Percentiles rank a stretch among this genome's conserved stretches.
Conservation (phyloP, 108 stramenopile genomes). For the Pelagomonas calceolata region DNA sequence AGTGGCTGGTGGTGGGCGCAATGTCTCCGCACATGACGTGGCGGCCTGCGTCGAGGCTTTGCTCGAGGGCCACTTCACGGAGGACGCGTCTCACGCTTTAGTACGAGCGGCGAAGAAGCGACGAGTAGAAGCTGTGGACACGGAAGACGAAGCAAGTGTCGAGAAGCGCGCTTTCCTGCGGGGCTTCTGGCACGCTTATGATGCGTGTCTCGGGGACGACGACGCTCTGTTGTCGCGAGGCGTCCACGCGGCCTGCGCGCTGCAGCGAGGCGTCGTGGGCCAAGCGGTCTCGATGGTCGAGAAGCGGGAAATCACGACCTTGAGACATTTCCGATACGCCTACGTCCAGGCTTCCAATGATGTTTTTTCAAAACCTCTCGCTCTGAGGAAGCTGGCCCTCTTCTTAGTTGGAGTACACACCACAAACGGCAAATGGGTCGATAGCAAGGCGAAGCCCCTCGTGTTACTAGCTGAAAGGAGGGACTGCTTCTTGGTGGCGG, state of each 20-base stretch:
- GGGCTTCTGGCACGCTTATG: constrained; percentile 37
- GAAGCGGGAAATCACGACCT: constrained; percentile 17
- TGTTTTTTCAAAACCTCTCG: constrained; percentile 65
- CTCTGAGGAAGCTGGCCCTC: constrained; percentile 58
- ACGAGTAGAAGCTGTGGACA: too few relatives aligned
- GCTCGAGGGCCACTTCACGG: not conserved
- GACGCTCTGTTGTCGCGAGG: constrained; percentile 21
- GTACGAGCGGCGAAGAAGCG: too few relatives aligned
- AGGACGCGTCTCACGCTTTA: not conserved
- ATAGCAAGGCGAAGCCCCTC: constrained; percentile 64
- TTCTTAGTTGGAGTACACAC: constrained; percentile 78
- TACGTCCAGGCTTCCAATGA: constrained; percentile 16
- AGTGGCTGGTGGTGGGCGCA: not conserved
- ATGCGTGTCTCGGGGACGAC: constrained; percentile 20
- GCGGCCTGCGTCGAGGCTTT: constrained; percentile 12
- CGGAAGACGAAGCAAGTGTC: constrained; percentile 2
- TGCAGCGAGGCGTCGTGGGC: constrained; percentile 27
- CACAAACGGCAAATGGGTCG: constrained; percentile 78
- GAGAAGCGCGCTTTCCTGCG: not conserved
- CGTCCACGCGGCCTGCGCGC: constrained; percentile 24
- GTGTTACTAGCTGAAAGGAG: constrained; percentile 68
- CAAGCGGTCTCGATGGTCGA: constrained; percentile 31
- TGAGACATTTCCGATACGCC: constrained; percentile 29
- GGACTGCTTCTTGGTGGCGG: constrained; percentile 71
- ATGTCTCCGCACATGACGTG: not conserved